A percentile compares a stretch with the other conserved stretches of the same genome.
Evolutionary conservation across 176 grass and related monocot species (phyloP).

Genomic region (Oryza brachyantha): DNA sequence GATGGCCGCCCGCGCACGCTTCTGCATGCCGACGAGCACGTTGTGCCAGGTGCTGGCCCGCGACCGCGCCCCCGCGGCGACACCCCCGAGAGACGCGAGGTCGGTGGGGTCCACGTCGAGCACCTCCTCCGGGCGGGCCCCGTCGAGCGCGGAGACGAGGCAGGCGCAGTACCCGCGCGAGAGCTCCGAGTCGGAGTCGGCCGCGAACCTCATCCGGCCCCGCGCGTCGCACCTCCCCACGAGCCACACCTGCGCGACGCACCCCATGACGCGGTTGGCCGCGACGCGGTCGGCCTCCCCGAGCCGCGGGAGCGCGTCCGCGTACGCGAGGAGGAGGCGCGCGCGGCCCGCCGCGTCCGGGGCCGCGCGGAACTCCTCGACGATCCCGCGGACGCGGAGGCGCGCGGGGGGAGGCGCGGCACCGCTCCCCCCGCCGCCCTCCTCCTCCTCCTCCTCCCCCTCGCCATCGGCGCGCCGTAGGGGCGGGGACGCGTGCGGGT

Average conservation of each 20-base stretch:
- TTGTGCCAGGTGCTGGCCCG: constrained; percentile 92
- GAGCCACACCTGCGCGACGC: constrained; percentile 73
- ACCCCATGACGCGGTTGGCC: constrained; percentile 87
- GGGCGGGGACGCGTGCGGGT: constrained; percentile 16
- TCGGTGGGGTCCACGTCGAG: constrained; percentile 57
- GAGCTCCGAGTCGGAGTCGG: constrained; percentile 94
- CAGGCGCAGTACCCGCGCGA: constrained; percentile 80
- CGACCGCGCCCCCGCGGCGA: constrained; percentile 47
- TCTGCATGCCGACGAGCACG: constrained; percentile 85
- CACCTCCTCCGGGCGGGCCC: constrained; percentile 68
- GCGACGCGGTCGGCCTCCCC: constrained; percentile 42
- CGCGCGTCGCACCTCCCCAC: constrained; percentile 16
- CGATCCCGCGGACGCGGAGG: constrained; percentile 47
- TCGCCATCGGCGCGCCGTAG: constrained; percentile 21
- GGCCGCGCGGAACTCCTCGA: constrained; percentile 64
- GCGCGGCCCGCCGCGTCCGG: constrained; percentile 49
- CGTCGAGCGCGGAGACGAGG: constrained; percentile 72
- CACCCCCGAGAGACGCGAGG: constrained; percentile 52
- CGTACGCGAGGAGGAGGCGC: constrained; percentile 61
- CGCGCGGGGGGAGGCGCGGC: not conserved
- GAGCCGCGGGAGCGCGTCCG: constrained; percentile 62
- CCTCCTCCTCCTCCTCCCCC: not conserved
- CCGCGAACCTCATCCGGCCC: constrained; percentile 72
- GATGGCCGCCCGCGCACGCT: constrained; percentile 66
- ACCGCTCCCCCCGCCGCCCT: no score